These are phyloP conservation scores for Dothiorella sarmentorum DNA, from an alignment of 2,329 filamentous ascomycete species.

Conservation along the genomic window DNA sequence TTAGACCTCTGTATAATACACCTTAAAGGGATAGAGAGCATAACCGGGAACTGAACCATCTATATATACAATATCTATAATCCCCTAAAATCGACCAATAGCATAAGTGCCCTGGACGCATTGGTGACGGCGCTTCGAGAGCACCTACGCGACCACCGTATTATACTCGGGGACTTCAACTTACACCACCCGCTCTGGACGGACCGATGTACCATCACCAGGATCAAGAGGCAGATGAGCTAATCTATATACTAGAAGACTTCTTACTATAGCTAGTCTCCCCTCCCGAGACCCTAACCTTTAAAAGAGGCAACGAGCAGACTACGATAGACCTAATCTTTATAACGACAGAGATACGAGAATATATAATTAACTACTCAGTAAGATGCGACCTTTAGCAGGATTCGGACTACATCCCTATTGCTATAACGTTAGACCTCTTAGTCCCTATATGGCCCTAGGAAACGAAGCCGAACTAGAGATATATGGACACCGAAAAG, in stretches of 20 bases:
- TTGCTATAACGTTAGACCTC: background rate
- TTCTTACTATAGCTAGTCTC: background rate
- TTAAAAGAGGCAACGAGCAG: background rate
- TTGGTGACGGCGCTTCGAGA: slow-evolving; percentile 2
- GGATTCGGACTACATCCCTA: background rate
- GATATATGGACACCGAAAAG: background rate
- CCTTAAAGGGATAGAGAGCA: slow-evolving; percentile 8
- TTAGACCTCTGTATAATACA: slow-evolving; percentile 23
- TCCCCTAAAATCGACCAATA: slow-evolving; percentile 18
- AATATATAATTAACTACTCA: background rate
- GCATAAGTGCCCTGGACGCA: slow-evolving; percentile 9
- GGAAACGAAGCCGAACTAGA: background rate
- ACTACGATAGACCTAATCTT: background rate
- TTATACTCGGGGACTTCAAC: slow-evolving; percentile 21
- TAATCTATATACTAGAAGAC: background rate
- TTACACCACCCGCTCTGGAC: slow-evolving; percentile 18
- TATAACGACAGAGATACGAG: background rate
- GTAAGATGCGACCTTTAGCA: background rate
- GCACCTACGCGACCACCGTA: background rate
- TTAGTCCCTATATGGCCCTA: background rate
- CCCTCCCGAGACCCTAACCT: background rate
- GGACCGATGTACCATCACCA: background rate
- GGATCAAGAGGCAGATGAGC: background rate
- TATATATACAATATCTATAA: slow-evolving; percentile 25
- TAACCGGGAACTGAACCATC: background rate